Evolutionary conservation across 148 eudicot species (phyloP).

Genomic region (Suaeda aralocaspica): DNA sequence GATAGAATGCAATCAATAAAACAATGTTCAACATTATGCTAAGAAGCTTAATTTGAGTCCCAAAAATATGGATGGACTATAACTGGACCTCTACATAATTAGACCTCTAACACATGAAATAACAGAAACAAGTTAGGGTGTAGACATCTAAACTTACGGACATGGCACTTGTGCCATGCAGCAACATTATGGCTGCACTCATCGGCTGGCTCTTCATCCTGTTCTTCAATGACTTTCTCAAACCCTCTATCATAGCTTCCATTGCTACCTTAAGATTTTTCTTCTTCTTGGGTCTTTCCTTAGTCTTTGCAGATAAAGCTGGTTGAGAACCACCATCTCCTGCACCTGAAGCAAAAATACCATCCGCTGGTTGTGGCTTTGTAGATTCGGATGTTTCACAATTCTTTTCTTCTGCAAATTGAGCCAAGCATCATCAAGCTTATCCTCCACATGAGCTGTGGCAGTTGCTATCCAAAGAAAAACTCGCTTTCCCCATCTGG

Average conservation of each 20-base stretch:
- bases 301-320: constrained; percentile 38
- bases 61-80: background rate
- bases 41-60: background rate
- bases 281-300: constrained; percentile 46
- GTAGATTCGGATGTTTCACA: constrained; percentile 41
- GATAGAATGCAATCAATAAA: constrained; percentile 28
- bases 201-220: constrained; percentile 44
- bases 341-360: constrained; percentile 54
- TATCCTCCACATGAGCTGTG: constrained; percentile 96
- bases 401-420: constrained; percentile 72
- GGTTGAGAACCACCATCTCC: constrained; percentile 81
- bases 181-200: constrained; percentile 76
- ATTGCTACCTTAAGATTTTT: constrained; percentile 68
- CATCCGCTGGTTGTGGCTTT: constrained; percentile 49
- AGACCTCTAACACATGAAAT: constrained; percentile 4
- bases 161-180: constrained; percentile 99
- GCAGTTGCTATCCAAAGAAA: constrained; percentile 99
- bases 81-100: background rate
- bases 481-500: constrained; percentile 62
- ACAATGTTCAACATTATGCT: constrained; percentile 7
- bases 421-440: constrained; percentile 95
- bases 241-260: constrained; percentile 95
- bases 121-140: background rate
- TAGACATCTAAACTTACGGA: constrained; percentile 52
- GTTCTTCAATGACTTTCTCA: constrained; percentile 50